Evolutionary conservation across 768 basidiomycete species (phyloP).

Genomic region (Termitomyces sp.): DNA sequence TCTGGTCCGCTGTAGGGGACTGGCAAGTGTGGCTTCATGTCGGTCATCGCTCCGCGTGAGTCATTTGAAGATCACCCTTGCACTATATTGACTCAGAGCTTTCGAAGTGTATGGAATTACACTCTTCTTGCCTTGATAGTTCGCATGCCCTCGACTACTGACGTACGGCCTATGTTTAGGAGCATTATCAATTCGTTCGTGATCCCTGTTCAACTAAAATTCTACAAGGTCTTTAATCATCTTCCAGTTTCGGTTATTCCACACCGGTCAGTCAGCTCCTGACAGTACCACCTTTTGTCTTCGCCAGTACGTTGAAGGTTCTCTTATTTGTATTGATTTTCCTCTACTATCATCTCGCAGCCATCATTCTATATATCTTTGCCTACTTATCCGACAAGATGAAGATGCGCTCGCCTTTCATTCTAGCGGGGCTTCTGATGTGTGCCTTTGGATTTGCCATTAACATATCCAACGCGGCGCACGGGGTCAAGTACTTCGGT

Average conservation of each 20-base stretch:
- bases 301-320: constrained; percentile 43
- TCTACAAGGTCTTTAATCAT: neutral
- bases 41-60: constrained; percentile 54
- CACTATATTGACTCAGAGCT: neutral
- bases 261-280: constrained; percentile 56
- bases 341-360: neutral
- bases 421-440: constrained; percentile 43
- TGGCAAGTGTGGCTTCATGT: constrained; percentile 67
- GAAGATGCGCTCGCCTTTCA: constrained; percentile 51
- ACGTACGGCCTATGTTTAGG: constrained; percentile 21
- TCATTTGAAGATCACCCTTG: constrained; percentile 5
- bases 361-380: constrained; percentile 31
- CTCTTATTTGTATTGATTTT: neutral
- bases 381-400: constrained; percentile 55
- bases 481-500: constrained; percentile 65
- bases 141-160: neutral
- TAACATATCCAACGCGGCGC: constrained; percentile 48
- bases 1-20: constrained; percentile 48
- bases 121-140: constrained; percentile 46
- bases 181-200: constrained; percentile 52
- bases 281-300: constrained; percentile 62
- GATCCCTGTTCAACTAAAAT: neutral
- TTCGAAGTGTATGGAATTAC: constrained; percentile 61
- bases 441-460: constrained; percentile 56
- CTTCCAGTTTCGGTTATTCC: constrained; percentile 49